phyloP scores from a whole-genome alignment of 1,284 basidiomycete species.

The Xerocomus minutiporus region DNA sequence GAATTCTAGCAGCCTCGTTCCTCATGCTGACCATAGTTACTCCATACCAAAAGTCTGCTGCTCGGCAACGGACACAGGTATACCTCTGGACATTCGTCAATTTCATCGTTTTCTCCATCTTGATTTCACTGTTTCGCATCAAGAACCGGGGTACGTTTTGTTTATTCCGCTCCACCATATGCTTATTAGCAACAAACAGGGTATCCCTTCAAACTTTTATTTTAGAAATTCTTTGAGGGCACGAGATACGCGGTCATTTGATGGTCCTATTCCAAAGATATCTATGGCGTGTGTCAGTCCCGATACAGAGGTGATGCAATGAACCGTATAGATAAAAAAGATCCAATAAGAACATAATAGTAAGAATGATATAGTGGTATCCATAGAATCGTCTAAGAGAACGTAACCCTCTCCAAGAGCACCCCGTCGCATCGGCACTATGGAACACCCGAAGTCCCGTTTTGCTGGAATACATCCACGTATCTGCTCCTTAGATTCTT shows the following conservation, averaged over 20 bases:
- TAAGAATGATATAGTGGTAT: slow-evolving; percentile 22
- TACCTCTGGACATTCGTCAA: slow-evolving; percentile 87
- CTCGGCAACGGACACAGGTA: slow-evolving; percentile 78
- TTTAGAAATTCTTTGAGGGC: slow-evolving; percentile 36
- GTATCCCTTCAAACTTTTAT: slow-evolving; percentile 74
- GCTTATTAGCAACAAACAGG: slow-evolving; percentile 37
- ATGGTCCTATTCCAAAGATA: not conserved
- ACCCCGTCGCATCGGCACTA: slow-evolving; percentile 3
- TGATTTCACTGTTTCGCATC: slow-evolving; percentile 85
- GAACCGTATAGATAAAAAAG: slow-evolving; percentile 26
- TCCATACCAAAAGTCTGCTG: slow-evolving; percentile 72
- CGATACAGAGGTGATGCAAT: slow-evolving; percentile 11
- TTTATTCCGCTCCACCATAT: not conserved
- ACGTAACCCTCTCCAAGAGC: not conserved
- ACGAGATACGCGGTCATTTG: not conserved
- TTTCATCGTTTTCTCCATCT: slow-evolving; percentile 81
- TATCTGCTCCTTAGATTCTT: slow-evolving; percentile 76
- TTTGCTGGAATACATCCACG: slow-evolving; percentile 78
- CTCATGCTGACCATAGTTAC: slow-evolving; percentile 80
- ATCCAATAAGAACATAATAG: slow-evolving; percentile 21
- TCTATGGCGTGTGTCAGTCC: slow-evolving; percentile 4
- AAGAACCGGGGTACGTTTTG: slow-evolving; percentile 76
- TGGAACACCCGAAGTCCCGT: slow-evolving; percentile 24
- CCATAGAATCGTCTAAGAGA: slow-evolving; percentile 6
- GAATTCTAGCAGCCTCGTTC: slow-evolving; percentile 75